A percentile compares a stretch with the other conserved stretches of the same genome.
Conservation (phyloP, 2,329 filamentous ascomycete species). For the Microsporum ferrugineum region DNA sequence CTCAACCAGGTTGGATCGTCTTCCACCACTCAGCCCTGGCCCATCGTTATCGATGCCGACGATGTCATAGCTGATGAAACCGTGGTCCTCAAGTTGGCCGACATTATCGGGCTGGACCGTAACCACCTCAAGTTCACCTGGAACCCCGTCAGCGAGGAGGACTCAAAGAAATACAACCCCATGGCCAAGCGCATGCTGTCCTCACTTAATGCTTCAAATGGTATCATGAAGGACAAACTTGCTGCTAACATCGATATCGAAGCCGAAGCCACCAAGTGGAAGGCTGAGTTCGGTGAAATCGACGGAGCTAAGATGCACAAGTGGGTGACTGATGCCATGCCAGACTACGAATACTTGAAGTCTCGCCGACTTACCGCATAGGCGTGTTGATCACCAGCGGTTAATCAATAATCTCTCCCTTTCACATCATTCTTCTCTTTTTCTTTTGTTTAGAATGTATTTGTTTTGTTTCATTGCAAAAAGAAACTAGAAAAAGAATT, state of each 20-base stretch:
- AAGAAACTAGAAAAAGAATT: not conserved
- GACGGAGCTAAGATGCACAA: slow-evolving; percentile 17
- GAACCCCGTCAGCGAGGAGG: slow-evolving; percentile 12
- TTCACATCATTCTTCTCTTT: not conserved
- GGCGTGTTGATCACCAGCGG: not conserved
- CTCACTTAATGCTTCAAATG: slow-evolving; percentile 24
- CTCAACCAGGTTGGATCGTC: slow-evolving; percentile 5
- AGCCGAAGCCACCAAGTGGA: slow-evolving; percentile 26
- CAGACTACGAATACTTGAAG: slow-evolving; percentile 32
- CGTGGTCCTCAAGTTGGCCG: slow-evolving; percentile 21
- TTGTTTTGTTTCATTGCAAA: not conserved
- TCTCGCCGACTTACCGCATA: slow-evolving; percentile 8
- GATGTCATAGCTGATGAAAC: slow-evolving; percentile 26
- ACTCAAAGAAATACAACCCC: not conserved
- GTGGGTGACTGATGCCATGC: slow-evolving; percentile 25
- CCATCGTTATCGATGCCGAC: slow-evolving; percentile 28
- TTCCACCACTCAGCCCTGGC: slow-evolving; percentile 10
- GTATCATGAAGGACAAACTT: slow-evolving; percentile 24
- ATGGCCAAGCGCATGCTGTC: slow-evolving; percentile 16
- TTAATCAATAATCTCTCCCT: not conserved
- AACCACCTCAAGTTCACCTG: slow-evolving; percentile 24
- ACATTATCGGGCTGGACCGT: slow-evolving; percentile 24
- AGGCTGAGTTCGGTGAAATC: slow-evolving; percentile 25
- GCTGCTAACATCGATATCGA: slow-evolving; percentile 24
- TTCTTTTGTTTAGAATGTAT: not conserved